These are phyloP conservation scores for Cyberlindnera sargentensis DNA, from an alignment of 805 yeast genomes.

Conservation along the genomic window DNA sequence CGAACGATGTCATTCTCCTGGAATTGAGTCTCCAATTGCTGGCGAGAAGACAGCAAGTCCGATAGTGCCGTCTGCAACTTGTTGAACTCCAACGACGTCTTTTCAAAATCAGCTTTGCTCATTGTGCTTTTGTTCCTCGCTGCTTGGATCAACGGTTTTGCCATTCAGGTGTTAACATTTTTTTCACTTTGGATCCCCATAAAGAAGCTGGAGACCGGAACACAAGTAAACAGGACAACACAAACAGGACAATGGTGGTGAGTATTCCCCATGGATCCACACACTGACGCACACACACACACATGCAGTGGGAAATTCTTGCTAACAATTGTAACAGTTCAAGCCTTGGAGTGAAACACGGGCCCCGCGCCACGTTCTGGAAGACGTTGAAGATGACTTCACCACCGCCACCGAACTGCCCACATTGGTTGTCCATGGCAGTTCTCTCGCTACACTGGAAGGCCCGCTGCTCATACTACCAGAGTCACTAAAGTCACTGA, in stretches of 20 bases:
- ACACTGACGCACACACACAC: too few species aligned
- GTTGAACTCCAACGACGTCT: conserved; percentile 38
- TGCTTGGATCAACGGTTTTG: too few species aligned
- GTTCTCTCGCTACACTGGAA: conserved; percentile 2
- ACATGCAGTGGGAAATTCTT: too few species aligned
- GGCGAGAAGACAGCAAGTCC: conserved; percentile 64
- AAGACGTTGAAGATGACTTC: conserved; percentile 32
- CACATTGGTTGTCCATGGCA: not conserved
- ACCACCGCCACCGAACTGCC: conserved; percentile 15
- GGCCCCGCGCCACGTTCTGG: conserved; percentile 44
- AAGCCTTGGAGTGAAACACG: conserved; percentile 40
- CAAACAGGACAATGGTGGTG: conserved; percentile 11
- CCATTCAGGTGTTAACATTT: too few species aligned
- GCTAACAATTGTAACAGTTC: conserved; percentile 22
- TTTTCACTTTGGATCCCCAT: too few species aligned
- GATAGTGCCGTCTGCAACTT: conserved; percentile 38
- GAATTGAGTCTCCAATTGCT: conserved; percentile 83
- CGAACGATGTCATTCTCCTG: conserved; percentile 91
- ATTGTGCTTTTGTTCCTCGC: conserved; percentile 14
- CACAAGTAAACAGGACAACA: not conserved
- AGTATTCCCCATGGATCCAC: not conserved
- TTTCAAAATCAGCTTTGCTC: conserved; percentile 32
- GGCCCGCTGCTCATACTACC: conserved; percentile 14
- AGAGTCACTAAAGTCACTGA: conserved; percentile 12
- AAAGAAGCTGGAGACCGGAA: too few species aligned